Base-by-base conservation (phyloP, 495 filamentous ascomycete species). In the Tuber indicum region DNA sequence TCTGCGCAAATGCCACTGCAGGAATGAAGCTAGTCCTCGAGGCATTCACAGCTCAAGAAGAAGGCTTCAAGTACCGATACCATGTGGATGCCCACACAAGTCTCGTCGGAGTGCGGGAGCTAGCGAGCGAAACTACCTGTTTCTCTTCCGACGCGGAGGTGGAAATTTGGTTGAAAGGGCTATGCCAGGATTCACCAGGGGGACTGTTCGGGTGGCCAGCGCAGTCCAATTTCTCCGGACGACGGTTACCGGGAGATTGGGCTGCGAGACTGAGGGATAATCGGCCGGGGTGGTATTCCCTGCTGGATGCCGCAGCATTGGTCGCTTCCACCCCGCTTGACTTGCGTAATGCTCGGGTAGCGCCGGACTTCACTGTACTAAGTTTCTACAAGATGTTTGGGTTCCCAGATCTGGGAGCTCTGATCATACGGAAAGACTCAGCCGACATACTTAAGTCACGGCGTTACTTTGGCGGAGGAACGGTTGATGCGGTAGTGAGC, bases 331-430 rank as follows among this genome's bases (percentile, higher is more conserved):
- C 92, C 9, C 90, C 90, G 0, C 86, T 97, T 39, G 90, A 97
- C 83, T 83, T 98, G 39, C 87, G 89, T 73, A 84, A 91, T 79
- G 81, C 86, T 12, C 84, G 86, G 12, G 78, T 81, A 2, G 91
- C 92, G 1, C 93, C 95, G 0, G 95, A 98, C 81, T 98, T 97
- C 78, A 93, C 91, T 7, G 93, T 92, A 0, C 83, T 98, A 39
- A 97, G 93, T 86, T 94, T 98, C 81, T 96, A 97, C 84, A 98
- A 98, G 84, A 96, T 98, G 39, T 98, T 98, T 83, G 95, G 95
- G 7, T 97, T 97, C 81, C 95, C 95, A 0, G 93, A 98, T 82
- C 85, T 98, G 0, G 95, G 95, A 10, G 95, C 91, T 6, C 86
- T 98, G 83, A 91, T 98, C 73, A 91, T 98, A 14, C 88, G 91